Evolutionary conservation across 2,329 filamentous ascomycete species (phyloP).

Genomic region (Penicillium sp.): DNA sequence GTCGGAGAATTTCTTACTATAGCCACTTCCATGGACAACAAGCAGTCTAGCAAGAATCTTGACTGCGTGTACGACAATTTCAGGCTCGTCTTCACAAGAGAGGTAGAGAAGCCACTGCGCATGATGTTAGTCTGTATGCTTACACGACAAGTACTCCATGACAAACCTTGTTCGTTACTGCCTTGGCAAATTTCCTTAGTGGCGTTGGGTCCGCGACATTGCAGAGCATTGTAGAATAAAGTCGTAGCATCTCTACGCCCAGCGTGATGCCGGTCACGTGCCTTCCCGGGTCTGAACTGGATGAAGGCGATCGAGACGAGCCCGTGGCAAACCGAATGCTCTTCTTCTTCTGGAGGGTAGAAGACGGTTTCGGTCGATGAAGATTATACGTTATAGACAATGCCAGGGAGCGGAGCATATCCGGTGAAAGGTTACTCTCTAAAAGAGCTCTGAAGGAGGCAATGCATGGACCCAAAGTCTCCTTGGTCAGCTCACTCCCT

Average conservation of each 20-base stretch:
- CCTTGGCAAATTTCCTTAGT: conserved; percentile 86
- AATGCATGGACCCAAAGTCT: conserved; percentile 75
- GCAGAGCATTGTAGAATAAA: conserved; percentile 78
- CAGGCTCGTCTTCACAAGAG: conserved; percentile 80
- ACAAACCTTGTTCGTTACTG: conserved; percentile 88
- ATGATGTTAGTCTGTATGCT: conserved; percentile 14
- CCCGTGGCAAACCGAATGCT: conserved; percentile 40
- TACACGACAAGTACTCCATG: background rate
- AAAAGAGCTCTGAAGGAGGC: conserved; percentile 77
- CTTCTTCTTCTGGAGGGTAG: conserved; percentile 49
- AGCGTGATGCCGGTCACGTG: conserved; percentile 65
- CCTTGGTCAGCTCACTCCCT: conserved; percentile 71
- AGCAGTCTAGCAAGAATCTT: conserved; percentile 84
- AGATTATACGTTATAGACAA: conserved; percentile 93
- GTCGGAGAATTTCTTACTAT: conserved; percentile 80
- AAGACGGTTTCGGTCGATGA: conserved; percentile 59
- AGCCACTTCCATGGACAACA: conserved; percentile 76
- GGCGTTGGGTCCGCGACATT: conserved; percentile 67
- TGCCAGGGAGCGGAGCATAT: conserved; percentile 82
- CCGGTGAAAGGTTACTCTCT: conserved; percentile 76
- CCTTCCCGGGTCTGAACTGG: conserved; percentile 36
- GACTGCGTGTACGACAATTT: conserved; percentile 76
- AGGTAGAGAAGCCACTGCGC: conserved; percentile 85
- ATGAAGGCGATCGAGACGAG: conserved; percentile 30
- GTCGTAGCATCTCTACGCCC: conserved; percentile 71